Evolutionary conservation across 2,329 filamentous ascomycete species (phyloP), one percentile per base, ranked within the genome.

Genomic region (Aspergillus pseudoglaucus): DNA sequence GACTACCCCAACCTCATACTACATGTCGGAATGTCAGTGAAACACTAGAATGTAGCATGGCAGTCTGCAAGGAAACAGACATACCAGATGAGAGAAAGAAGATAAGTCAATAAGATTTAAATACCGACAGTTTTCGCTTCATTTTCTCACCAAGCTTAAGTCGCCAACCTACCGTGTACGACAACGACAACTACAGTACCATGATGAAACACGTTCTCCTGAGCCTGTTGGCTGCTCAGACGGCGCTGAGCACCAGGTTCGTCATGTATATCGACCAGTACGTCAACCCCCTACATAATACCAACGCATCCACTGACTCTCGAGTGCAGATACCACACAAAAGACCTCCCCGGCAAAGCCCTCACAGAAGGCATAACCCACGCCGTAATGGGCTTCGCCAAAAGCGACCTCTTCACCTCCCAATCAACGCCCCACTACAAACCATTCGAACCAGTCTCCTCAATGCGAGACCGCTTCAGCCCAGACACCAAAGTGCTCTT

Each of bases 401-500:
- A 68, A 44, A 76, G 76, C 0, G 67, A 69, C 2, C 58, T 71
- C 7, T 82, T 82, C 62, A 75, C 74, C 51, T 68, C 67, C 10
- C 65, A 72, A 42, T 70, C 66, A 0, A 53, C 69, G 0, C 68
- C 67, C 17, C 56, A 65, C 0, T 81, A 75, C 55, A 69, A 70
- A 45, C 80, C 81, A 0, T 83, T 82, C 55, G 74, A 77, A 62
- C 61, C 74, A 1, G 64, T 83, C 2, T 59, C 66, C 0, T 71
- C 75, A 3, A 70, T 82, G 40, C 76, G 80, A 15, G 66, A 67
- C 22, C 69, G 79, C 17, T 84, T 82, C 47, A 61, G 72, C 10
- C 61, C 75, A 0, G 72, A 71, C 22, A 82, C 83, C 17, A 83
- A 85, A 55, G 66, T 89, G 18, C 77, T 85, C 70, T 75, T 89